phyloP scores from a whole-genome alignment of 2,329 filamentous ascomycete genomes.

The Cercospora beticola region DNA sequence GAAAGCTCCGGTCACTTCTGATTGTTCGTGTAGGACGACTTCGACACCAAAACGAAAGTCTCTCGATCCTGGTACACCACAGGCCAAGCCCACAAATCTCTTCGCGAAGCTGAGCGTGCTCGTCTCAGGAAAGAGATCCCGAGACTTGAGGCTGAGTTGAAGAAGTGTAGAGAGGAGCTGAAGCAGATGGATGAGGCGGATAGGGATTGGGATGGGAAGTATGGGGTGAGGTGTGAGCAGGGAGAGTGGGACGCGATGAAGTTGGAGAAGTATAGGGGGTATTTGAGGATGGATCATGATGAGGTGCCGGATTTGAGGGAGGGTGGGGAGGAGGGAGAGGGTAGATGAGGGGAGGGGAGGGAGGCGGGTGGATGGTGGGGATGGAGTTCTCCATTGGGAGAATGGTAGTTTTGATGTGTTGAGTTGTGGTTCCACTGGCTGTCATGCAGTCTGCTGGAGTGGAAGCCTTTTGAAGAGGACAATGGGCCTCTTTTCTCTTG shows the following conservation, averaged over 20 bases:
- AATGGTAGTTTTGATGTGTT: not conserved
- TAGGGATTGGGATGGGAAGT: not conserved
- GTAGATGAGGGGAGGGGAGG: not conserved
- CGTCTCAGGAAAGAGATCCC: not conserved
- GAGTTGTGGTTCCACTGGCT: not conserved
- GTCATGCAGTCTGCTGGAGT: not conserved
- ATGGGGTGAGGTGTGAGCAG: not conserved
- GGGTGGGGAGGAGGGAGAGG: not conserved
- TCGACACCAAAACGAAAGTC: not conserved
- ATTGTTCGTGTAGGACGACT: no score
- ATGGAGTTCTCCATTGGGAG: not conserved
- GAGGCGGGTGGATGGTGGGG: not conserved
- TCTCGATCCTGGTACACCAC: not conserved
- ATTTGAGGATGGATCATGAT: conserved; percentile 2
- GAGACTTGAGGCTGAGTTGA: not conserved
- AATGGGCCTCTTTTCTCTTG: not conserved
- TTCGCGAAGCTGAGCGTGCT: not conserved
- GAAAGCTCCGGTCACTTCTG: no score
- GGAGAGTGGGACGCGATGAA: not conserved
- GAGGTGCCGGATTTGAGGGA: conserved; percentile 3
- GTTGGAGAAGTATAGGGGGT: conserved; percentile 2
- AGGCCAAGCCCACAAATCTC: not conserved
- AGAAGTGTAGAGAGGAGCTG: not conserved
- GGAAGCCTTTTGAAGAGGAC: not conserved
- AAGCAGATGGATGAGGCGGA: not conserved